phyloP scores from a whole-genome alignment of 148 eudicot genomes.

The Spergularia bocconei region DNA sequence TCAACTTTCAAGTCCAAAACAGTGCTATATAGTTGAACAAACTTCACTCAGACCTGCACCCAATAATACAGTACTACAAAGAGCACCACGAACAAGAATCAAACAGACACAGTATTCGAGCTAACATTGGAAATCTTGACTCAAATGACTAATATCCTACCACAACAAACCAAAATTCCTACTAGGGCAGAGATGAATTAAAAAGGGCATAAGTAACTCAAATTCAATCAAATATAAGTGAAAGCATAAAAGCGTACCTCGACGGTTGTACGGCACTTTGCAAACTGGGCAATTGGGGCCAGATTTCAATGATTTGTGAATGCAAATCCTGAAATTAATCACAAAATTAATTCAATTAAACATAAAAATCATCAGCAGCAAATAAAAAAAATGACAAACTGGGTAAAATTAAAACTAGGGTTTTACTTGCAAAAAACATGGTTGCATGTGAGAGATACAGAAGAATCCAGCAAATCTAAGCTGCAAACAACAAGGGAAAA shows the following conservation, averaged over 20 bases:
- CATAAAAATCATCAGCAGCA: not conserved
- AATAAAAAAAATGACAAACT: not conserved
- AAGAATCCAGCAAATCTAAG: slow-evolving; percentile 64
- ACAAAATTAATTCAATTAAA: not conserved
- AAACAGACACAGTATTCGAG: too few relatives aligned
- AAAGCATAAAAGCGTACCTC: slow-evolving; percentile 53
- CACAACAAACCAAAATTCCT: too few relatives aligned
- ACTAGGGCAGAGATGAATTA: too few relatives aligned
- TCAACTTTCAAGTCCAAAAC: too few relatives aligned
- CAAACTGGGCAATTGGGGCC: slow-evolving; percentile 89
- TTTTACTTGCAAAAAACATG: slow-evolving; percentile 93
- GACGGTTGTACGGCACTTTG: slow-evolving; percentile 70
- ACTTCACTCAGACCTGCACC: too few relatives aligned
- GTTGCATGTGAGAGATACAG: slow-evolving; percentile 80
- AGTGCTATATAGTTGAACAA: too few relatives aligned
- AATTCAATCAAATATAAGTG: not conserved
- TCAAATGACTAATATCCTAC: too few relatives aligned
- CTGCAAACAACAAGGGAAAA: slow-evolving; percentile 35
- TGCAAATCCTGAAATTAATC: slow-evolving; percentile 51
- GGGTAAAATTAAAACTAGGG: not conserved
- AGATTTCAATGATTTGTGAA: slow-evolving; percentile 72
- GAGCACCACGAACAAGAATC: too few relatives aligned
- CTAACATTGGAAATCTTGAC: too few relatives aligned
- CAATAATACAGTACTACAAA: too few relatives aligned
- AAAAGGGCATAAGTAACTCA: not conserved